Evolutionary conservation across 257 asterid species (phyloP), one percentile per base, ranked within the genome.

Genomic region (Primulina huaijiensis): DNA sequence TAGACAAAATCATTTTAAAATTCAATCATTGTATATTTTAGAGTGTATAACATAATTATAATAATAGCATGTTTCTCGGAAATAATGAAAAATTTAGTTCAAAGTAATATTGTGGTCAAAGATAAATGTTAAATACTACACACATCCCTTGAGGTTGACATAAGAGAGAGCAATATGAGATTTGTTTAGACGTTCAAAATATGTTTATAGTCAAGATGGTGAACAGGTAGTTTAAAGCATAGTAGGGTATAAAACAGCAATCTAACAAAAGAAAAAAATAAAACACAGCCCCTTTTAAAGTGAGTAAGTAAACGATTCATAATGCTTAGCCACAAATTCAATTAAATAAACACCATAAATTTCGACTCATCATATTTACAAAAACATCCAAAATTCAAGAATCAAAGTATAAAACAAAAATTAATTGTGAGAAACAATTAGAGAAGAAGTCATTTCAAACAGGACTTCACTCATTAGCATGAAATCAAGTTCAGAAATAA

Each of bases 401-500:
- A 64, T 35, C 53, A 46, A n/a, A n/a, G n/a, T n/a, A n/a, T n/a
- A n/a, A n/a, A 46, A 75, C 40, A 9, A 46, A 64, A 37, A 20
- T 37, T 19, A 67, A 70, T 37, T 38, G 23, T 61, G 55, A 30
- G 55, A 40, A 68, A 31, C 40, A 64, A 27, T 27, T 27, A 2
- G 30, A 27, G 3, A 78, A 20, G 19, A 8, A 19, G 64, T 53
- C 60, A 37, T 40, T 19, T 23, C 19, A 61, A 46, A 70, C 55
- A 59, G 35, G 69, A 38, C 70, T 57, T 33, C 63, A 66, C 37
- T 33, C 11, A 40, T 7, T 43, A 29, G 72, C 52, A 17, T 12
- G 40, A 60, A 75, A 57, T 34, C 59, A 25, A 69, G 46, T 63
- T 40, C 53, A 69, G 80, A 56, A 46, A 72, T 17, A 61, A 8